Conservation (phyloP, 2,329 filamentous ascomycete species). For the Pseudocercospora fijiensis region DNA sequence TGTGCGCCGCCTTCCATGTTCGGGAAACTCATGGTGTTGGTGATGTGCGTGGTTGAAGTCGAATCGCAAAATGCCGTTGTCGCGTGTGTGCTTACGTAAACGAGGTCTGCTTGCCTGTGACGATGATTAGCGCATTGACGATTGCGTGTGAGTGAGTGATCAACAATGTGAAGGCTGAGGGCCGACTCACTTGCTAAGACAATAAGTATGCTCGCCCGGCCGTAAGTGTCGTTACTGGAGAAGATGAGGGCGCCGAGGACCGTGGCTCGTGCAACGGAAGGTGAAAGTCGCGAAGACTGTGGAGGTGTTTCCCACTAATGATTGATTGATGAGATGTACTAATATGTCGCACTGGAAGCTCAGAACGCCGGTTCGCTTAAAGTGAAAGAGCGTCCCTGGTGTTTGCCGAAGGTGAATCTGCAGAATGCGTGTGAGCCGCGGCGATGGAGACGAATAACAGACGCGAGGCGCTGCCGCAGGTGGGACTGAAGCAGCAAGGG, state of each 20-base stretch:
- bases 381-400: slow-evolving; percentile 23
- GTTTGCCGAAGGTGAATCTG: slow-evolving; percentile 26
- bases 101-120: slow-evolving; percentile 12
- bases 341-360: slow-evolving; percentile 14
- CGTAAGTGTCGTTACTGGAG: slow-evolving; percentile 28
- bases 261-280: slow-evolving; percentile 16
- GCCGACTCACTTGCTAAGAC: slow-evolving; percentile 32
- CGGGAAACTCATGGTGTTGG: slow-evolving; percentile 62
- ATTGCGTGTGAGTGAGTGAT: slow-evolving; percentile 6
- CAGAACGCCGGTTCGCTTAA: slow-evolving; percentile 21
- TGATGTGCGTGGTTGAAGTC: slow-evolving; percentile 13
- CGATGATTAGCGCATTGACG: slow-evolving; percentile 18
- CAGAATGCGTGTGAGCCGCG: slow-evolving; percentile 25
- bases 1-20: slow-evolving; percentile 62
- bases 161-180: slow-evolving; percentile 5
- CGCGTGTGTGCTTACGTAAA: slow-evolving; percentile 27
- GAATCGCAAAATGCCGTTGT: slow-evolving; percentile 21
- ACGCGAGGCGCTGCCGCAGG: slow-evolving; percentile 9
- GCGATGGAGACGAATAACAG: slow-evolving; percentile 18
- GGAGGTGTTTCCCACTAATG: slow-evolving; percentile 6
- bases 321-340: slow-evolving; percentile 13
- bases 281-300: slow-evolving; percentile 12
- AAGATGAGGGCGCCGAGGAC: slow-evolving; percentile 26
- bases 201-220: slow-evolving; percentile 37
- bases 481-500: slow-evolving; percentile 14